Conservation (phyloP, 2,329 filamentous ascomycete species). For the Gyromitra esculenta region DNA sequence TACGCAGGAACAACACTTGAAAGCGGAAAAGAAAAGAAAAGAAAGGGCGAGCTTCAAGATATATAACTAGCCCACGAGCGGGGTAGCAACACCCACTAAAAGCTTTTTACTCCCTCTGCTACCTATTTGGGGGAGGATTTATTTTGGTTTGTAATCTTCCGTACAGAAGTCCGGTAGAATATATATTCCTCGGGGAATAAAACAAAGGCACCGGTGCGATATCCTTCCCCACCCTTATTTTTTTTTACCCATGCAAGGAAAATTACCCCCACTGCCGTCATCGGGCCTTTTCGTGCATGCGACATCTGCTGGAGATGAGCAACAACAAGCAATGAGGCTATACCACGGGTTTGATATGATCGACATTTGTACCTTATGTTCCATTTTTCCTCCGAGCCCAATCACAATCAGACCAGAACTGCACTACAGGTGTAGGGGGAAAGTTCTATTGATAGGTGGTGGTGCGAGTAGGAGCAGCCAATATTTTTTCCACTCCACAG, state of each 20-base stretch:
- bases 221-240: background rate
- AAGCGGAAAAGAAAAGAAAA: background rate
- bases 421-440: background rate
- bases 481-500: too few species aligned
- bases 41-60: background rate
- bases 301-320: constrained; percentile 4
- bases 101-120: background rate
- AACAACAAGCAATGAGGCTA: background rate
- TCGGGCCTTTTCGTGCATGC: background rate
- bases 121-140: background rate
- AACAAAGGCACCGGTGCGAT: background rate
- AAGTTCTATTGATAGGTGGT: too few species aligned
- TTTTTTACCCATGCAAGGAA: background rate
- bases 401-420: background rate
- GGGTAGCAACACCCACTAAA: constrained; percentile 7
- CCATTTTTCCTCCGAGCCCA: background rate
- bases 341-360: background rate
- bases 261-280: constrained; percentile 2
- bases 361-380: background rate
- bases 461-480: too few species aligned
- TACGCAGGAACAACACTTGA: background rate
- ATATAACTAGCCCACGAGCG: constrained; percentile 2
- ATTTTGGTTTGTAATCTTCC: constrained; percentile 27
- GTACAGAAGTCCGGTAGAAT: constrained; percentile 4
- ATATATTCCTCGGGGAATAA: constrained; percentile 11